These are phyloP conservation scores for Debaryomycetaceae sp. DNA, from an alignment of 1,139 yeast genomes.

Conservation along the genomic window DNA sequence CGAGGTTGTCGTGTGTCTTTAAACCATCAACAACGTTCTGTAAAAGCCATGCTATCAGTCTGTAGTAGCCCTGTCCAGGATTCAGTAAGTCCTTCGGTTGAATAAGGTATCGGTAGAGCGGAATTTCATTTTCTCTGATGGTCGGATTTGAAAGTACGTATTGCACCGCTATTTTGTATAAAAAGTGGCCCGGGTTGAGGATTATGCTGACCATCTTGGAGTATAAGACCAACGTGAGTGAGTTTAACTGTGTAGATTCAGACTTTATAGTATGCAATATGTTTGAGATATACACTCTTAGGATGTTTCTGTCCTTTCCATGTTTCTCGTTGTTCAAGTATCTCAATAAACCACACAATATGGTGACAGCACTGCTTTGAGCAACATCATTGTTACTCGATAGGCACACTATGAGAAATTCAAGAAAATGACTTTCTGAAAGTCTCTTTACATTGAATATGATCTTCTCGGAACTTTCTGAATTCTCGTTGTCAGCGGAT, in stretches of 20 bases:
- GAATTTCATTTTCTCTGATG: constrained; percentile 57
- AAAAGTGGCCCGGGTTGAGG: constrained; percentile 63
- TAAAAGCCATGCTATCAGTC: constrained; percentile 67
- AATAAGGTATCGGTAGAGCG: constrained; percentile 52
- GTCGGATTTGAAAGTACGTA: constrained; percentile 58
- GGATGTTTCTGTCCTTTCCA: constrained; percentile 58
- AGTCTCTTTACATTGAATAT: constrained; percentile 53
- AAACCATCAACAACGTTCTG: constrained; percentile 45
- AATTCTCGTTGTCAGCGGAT: constrained; percentile 19
- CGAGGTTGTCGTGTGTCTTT: constrained; percentile 47
- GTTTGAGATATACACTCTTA: constrained; percentile 60
- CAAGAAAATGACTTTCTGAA: constrained; percentile 57
- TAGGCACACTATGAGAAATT: constrained; percentile 52
- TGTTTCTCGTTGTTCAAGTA: constrained; percentile 26
- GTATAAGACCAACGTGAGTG: constrained; percentile 43
- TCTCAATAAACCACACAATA: constrained; percentile 42
- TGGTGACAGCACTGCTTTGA: constrained; percentile 24
- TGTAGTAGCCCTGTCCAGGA: constrained; percentile 44
- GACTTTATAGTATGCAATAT: constrained; percentile 46
- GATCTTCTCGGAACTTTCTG: constrained; percentile 16
- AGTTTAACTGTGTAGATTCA: constrained; percentile 23
- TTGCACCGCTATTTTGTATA: constrained; percentile 66
- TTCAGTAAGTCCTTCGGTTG: constrained; percentile 26
- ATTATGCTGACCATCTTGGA: constrained; percentile 56
- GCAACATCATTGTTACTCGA: constrained; percentile 13